Conservation (phyloP, 805 yeast genomes). For the Debaryomyces castellii region DNA sequence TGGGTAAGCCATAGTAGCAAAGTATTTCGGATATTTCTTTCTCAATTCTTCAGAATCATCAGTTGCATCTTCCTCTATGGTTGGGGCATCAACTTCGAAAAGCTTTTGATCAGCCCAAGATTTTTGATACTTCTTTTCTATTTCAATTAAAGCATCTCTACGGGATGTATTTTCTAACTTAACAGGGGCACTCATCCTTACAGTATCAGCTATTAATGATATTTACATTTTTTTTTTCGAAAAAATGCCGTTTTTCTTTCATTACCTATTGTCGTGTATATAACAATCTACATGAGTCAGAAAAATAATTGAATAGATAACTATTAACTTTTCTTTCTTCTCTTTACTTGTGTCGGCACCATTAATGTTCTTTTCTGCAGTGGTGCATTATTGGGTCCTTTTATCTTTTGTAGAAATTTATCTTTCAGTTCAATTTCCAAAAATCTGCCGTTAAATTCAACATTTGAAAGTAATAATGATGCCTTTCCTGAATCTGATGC, state of each 20-base stretch:
- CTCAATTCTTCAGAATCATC: constrained; percentile 67
- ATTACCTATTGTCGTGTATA: neutral
- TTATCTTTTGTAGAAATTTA: neutral
- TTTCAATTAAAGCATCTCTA: constrained; percentile 87
- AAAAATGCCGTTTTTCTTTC: neutral
- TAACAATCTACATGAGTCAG: neutral
- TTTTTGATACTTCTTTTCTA: constrained; percentile 85
- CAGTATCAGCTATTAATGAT: neutral
- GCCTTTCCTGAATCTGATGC: constrained; percentile 52
- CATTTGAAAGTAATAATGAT: constrained; percentile 41
- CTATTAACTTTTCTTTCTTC: neutral
- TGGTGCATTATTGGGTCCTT: neutral
- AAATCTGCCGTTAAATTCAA: constrained; percentile 30
- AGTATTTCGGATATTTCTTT: constrained; percentile 77
- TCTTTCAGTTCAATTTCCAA: constrained; percentile 9
- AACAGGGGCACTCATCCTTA: constrained; percentile 38
- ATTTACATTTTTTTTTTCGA: neutral
- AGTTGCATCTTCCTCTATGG: constrained; percentile 54
- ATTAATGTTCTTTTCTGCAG: constrained; percentile 4
- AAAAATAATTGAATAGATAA: neutral
- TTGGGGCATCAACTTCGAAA: constrained; percentile 88
- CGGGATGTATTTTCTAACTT: constrained; percentile 73
- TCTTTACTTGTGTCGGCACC: neutral
- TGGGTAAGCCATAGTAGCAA: constrained; percentile 96
- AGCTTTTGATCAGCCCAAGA: constrained; percentile 84